Evolutionary conservation across 1,284 basidiomycete genomes (phyloP).

Genomic region (Xerocomus amazonicus): DNA sequence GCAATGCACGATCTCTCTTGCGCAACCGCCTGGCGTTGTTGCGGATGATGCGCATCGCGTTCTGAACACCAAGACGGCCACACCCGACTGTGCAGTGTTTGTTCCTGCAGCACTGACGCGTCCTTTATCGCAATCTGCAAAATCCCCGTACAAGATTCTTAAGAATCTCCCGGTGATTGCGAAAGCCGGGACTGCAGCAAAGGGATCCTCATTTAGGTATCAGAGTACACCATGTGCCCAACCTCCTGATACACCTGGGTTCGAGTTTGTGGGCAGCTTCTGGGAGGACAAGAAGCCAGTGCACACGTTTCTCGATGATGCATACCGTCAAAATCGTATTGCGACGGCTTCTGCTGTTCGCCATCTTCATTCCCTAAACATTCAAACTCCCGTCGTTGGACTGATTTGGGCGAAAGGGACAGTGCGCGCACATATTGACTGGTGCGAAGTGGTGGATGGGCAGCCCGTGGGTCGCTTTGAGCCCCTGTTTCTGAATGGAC

Average conservation of each 20-base stretch:
- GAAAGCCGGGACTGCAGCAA: slow-evolving; percentile 36
- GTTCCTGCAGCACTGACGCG: slow-evolving; percentile 39
- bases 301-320: slow-evolving; percentile 46
- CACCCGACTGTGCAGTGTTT: slow-evolving; percentile 49
- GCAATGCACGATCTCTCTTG: slow-evolving; percentile 48
- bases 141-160: slow-evolving; percentile 47
- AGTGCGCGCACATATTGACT: slow-evolving; percentile 55
- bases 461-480: slow-evolving; percentile 30
- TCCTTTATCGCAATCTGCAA: slow-evolving; percentile 39
- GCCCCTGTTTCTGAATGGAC: background rate
- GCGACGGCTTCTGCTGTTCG: slow-evolving; percentile 47
- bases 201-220: slow-evolving; percentile 46
- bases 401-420: slow-evolving; percentile 51
- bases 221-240: slow-evolving; percentile 49
- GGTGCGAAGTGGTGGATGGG: slow-evolving; percentile 40
- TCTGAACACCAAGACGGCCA: slow-evolving; percentile 42
- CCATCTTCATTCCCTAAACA: slow-evolving; percentile 47
- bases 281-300: slow-evolving; percentile 60
- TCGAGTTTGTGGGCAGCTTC: slow-evolving; percentile 52
- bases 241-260: slow-evolving; percentile 42
- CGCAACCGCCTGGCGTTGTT: slow-evolving; percentile 41
- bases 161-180: slow-evolving; percentile 37
- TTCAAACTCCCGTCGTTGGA: slow-evolving; percentile 49
- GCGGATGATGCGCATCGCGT: slow-evolving; percentile 36
- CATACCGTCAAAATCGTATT: slow-evolving; percentile 58